phyloP scores from a whole-genome alignment of 768 basidiomycete species.

The Tulasnella sp. region DNA sequence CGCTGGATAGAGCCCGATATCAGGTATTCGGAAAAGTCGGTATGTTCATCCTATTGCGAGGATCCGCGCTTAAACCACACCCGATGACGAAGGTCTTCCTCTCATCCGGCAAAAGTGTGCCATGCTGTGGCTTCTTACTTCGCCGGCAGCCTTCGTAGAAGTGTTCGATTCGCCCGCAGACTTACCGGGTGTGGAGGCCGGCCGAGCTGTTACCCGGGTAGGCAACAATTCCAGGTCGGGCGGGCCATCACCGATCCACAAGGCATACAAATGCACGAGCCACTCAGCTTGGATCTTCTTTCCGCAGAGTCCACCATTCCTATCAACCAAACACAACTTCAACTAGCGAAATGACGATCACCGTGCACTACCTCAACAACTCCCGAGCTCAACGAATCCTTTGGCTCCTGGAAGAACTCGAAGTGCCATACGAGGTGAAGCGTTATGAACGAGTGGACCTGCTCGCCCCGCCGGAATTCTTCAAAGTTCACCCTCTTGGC shows the following conservation, averaged over 20 bases:
- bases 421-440: conserved; percentile 52
- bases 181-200: background rate
- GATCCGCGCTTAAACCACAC: too few species aligned
- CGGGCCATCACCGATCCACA: background rate
- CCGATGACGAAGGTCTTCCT: background rate
- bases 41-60: too few species aligned
- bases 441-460: conserved; percentile 45
- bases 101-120: background rate
- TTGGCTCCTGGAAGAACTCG: conserved; percentile 53
- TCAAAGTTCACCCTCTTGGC: conserved; percentile 51
- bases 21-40: too few species aligned
- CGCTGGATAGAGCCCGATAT: too few species aligned
- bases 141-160: background rate
- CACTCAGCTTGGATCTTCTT: too few species aligned
- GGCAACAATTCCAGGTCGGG: background rate
- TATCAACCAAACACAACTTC: background rate
- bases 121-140: background rate
- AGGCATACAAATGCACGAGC: background rate
- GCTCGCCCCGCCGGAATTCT: conserved; percentile 48
- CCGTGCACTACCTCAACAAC: conserved; percentile 39
- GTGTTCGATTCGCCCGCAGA: background rate
- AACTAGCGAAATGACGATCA: background rate
- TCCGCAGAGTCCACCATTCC: too few species aligned
- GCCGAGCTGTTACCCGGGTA: background rate
- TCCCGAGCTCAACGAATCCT: conserved; percentile 42